Conservation (phyloP, 306 rosid species). For the Pterocarpus macrocarpus region DNA sequence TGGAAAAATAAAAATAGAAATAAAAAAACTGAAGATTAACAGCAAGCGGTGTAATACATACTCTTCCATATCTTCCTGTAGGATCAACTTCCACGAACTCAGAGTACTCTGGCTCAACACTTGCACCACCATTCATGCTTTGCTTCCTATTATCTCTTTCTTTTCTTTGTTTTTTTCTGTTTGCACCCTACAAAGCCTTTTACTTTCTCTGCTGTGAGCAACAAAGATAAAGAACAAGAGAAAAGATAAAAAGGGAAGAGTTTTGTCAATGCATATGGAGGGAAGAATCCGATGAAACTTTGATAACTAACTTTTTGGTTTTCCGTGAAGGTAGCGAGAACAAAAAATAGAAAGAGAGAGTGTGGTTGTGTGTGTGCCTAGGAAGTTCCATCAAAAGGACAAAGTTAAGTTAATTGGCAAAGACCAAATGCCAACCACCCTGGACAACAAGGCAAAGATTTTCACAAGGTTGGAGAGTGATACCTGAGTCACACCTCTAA, state of each 20-base stretch:
- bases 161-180: slow-evolving; percentile 37
- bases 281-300: slow-evolving; percentile 31
- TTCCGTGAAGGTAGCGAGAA: slow-evolving; percentile 44
- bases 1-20: neutral
- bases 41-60: slow-evolving; percentile 43
- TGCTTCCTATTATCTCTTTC: slow-evolving; percentile 21
- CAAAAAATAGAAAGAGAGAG: slow-evolving; percentile 1
- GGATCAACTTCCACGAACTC: slow-evolving; percentile 97
- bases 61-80: slow-evolving; percentile 99
- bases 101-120: slow-evolving; percentile 57
- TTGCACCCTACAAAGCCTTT: slow-evolving; percentile 36
- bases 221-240: slow-evolving; percentile 41
- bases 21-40: neutral
- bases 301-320: slow-evolving; percentile 41
- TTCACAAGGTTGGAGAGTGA: slow-evolving; percentile 56
- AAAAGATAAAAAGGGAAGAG: slow-evolving; percentile 25
- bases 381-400: slow-evolving; percentile 59
- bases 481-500: slow-evolving; percentile 25
- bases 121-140: slow-evolving; percentile 75
- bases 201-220: slow-evolving; percentile 14
- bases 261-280: slow-evolving; percentile 41
- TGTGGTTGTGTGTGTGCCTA: slow-evolving; percentile 17
- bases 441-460: slow-evolving; percentile 64
- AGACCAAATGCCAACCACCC: slow-evolving; percentile 60
- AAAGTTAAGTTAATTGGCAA: slow-evolving; percentile 30